These are phyloP conservation scores for Leccinum griseonigrum DNA, from an alignment of 1,284 basidiomycete species.

Conservation along the genomic window DNA sequence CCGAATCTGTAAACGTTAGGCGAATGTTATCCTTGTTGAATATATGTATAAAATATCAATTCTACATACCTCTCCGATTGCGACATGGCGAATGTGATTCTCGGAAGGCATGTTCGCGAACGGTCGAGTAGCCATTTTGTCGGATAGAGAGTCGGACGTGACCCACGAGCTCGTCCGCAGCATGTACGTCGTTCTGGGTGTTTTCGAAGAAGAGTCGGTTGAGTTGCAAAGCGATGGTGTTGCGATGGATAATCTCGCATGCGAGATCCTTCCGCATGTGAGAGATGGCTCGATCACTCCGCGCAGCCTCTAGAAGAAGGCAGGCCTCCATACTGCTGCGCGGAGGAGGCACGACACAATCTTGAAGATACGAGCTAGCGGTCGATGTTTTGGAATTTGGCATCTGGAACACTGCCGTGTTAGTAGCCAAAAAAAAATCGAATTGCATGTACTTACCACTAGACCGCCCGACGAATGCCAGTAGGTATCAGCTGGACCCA, in stretches of 20 bases:
- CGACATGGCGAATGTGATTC: background rate
- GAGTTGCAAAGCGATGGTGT: background rate
- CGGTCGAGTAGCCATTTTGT: background rate
- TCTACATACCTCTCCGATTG: background rate
- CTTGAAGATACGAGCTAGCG: background rate
- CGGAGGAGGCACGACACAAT: background rate
- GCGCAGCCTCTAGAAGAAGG: background rate
- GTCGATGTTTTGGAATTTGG: background rate
- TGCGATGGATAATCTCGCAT: background rate
- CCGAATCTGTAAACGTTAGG: no score
- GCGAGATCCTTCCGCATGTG: background rate
- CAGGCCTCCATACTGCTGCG: background rate
- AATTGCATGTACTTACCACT: background rate
- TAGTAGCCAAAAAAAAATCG: no score
- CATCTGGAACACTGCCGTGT: background rate
- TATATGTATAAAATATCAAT: background rate
- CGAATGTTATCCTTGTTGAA: no score
- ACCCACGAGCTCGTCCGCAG: background rate
- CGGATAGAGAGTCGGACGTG: background rate
- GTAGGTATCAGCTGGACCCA: no score
- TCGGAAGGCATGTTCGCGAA: background rate
- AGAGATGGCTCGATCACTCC: background rate
- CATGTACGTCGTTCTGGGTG: background rate
- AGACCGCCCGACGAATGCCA: background rate
- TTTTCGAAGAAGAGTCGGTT: background rate